Percentiles rank a stretch among this genome's conserved stretches.
Conservation (phyloP, 2,329 filamentous ascomycete species). For the Arthrobotrys pseudoclavata region DNA sequence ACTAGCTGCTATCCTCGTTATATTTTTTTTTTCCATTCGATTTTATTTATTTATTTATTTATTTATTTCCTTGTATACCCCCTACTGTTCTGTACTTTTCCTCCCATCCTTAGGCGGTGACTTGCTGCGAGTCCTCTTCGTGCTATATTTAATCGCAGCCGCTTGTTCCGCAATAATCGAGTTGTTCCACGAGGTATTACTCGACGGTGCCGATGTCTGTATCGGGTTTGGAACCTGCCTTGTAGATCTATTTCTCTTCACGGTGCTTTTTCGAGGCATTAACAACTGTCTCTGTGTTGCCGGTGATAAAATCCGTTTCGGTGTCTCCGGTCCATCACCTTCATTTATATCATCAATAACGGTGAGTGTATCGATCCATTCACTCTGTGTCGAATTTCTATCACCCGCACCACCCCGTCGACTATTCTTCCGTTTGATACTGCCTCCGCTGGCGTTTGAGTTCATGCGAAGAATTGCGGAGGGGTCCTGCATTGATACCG, state of each 20-base stretch:
- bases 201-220: background rate
- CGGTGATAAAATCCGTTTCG: constrained; percentile 11
- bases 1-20: background rate
- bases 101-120: constrained; percentile 28
- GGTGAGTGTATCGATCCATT: constrained; percentile 54
- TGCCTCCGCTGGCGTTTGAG: constrained; percentile 19
- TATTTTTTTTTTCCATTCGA: background rate
- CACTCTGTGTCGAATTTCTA: constrained; percentile 35
- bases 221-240: constrained; percentile 24
- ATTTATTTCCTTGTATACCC: background rate
- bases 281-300: constrained; percentile 12
- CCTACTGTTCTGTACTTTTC: background rate
- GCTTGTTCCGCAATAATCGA: constrained; percentile 38
- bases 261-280: constrained; percentile 15
- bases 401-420: background rate
- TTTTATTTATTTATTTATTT: background rate
- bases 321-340: background rate
- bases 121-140: constrained; percentile 33
- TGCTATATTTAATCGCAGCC: constrained; percentile 48
- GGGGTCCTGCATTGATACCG: constrained; percentile 24
- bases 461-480: constrained; percentile 1
- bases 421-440: constrained; percentile 18
- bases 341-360: constrained; percentile 43
- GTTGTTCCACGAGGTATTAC: constrained; percentile 44
- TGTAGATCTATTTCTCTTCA: constrained; percentile 8